These are phyloP conservation scores for Cutaneotrichosporon sp. DNA, from an alignment of 1,284 basidiomycete genomes.

Conservation along the genomic window DNA sequence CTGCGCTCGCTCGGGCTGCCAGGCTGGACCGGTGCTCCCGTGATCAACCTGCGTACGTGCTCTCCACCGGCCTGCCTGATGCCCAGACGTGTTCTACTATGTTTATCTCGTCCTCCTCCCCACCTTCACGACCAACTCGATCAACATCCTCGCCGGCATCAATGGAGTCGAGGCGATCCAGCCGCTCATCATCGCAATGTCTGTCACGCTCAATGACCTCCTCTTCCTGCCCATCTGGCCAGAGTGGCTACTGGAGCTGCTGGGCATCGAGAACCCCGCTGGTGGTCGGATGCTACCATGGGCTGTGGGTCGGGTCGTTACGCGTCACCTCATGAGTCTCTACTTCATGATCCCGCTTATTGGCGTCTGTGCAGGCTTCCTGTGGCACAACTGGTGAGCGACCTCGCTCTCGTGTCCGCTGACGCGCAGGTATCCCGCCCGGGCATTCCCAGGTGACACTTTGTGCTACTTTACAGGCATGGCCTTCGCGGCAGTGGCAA, in stretches of 20 bases:
- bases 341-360: slow-evolving; percentile 96
- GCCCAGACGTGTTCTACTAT: slow-evolving; percentile 68
- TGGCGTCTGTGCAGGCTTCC: slow-evolving; percentile 82
- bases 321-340: slow-evolving; percentile 88
- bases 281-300: slow-evolving; percentile 47
- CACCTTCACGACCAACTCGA: slow-evolving; percentile 96
- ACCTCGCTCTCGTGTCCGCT: slow-evolving; percentile 10
- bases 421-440: slow-evolving; percentile 83
- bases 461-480: slow-evolving; percentile 97
- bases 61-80: background rate
- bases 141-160: slow-evolving; percentile 98
- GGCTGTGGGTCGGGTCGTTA: slow-evolving; percentile 69
- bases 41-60: slow-evolving; percentile 81
- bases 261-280: slow-evolving; percentile 63
- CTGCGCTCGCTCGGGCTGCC: slow-evolving; percentile 49
- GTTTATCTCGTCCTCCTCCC: slow-evolving; percentile 94
- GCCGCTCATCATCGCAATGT: slow-evolving; percentile 86
- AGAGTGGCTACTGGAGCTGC: slow-evolving; percentile 69
- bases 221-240: slow-evolving; percentile 74
- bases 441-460: slow-evolving; percentile 94
- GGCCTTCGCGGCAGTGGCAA: slow-evolving; percentile 94
- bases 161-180: slow-evolving; percentile 96
- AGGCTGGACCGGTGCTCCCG: slow-evolving; percentile 57
- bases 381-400: slow-evolving; percentile 89
- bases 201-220: slow-evolving; percentile 87